Conservation (phyloP, 2,329 filamentous ascomycete genomes). For the Pseudogymnoascus sp. region DNA sequence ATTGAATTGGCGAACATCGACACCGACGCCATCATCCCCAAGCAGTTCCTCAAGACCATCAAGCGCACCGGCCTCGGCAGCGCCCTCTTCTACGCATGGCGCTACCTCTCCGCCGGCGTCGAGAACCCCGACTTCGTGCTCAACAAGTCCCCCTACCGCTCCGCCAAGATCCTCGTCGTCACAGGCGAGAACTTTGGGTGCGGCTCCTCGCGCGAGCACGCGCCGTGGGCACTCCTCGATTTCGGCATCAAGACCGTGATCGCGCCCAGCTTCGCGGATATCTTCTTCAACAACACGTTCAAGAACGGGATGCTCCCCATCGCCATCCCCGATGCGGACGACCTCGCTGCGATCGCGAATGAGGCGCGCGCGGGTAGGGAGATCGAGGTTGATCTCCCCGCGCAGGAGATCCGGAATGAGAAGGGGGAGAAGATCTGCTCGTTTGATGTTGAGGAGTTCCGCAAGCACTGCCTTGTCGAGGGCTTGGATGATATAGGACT, state of each 20-base stretch:
- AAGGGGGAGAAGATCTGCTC: constrained; percentile 63
- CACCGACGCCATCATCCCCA: constrained; percentile 98
- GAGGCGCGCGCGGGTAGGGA: constrained; percentile 75
- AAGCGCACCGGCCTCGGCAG: constrained; percentile 89
- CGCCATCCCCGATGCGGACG: constrained; percentile 56
- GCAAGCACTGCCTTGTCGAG: constrained; percentile 89
- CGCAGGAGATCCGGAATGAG: constrained; percentile 71
- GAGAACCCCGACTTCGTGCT: constrained; percentile 79
- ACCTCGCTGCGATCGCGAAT: constrained; percentile 61
- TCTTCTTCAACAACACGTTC: constrained; percentile 99
- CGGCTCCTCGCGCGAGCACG: constrained; percentile 86
- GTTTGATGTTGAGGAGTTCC: constrained; percentile 88
- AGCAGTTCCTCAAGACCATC: constrained; percentile 98
- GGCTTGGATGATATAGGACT: constrained; percentile 93
- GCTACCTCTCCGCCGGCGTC: constrained; percentile 64
- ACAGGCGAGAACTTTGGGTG: constrained; percentile 95
- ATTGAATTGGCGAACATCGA: constrained; percentile 87
- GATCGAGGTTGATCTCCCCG: constrained; percentile 80
- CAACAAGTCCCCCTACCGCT: constrained; percentile 79
- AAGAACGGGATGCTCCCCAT: constrained; percentile 99
- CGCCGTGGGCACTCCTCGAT: constrained; percentile 92
- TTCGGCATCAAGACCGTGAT: constrained; percentile 94
- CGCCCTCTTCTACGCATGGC: constrained; percentile 78
- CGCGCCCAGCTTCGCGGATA: constrained; percentile 82
- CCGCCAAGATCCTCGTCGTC: constrained; percentile 80